These are phyloP conservation scores for Cytospora piceae DNA, from an alignment of 2,329 filamentous ascomycete species.

Conservation along the genomic window DNA sequence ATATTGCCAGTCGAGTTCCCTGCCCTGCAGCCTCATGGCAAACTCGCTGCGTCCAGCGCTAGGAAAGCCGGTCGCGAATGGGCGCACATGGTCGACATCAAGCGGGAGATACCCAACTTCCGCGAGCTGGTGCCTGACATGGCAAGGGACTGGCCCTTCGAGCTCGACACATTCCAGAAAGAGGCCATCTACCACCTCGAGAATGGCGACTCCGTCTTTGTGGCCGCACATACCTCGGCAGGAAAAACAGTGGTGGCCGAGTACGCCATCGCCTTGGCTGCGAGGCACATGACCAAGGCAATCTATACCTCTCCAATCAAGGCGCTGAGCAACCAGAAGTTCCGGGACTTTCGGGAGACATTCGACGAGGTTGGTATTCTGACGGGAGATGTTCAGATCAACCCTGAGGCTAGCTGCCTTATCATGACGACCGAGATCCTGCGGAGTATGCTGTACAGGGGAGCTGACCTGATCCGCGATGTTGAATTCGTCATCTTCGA, in stretches of 20 bases:
- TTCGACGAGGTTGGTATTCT: conserved; percentile 97
- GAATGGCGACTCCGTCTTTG: conserved; percentile 95
- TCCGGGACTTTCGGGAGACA: conserved; percentile 85
- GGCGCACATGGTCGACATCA: conserved; percentile 98
- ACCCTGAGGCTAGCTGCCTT: conserved; percentile 93
- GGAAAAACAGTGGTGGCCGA: conserved; percentile 98
- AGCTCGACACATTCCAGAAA: conserved; percentile 97
- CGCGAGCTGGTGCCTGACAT: conserved; percentile 91
- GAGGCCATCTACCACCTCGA: conserved; percentile 98
- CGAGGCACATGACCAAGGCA: conserved; percentile 99
- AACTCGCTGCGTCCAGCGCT: conserved; percentile 70
- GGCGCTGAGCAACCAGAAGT: conserved; percentile 97
- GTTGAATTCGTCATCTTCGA: conserved; percentile 99
- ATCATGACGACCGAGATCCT: conserved; percentile 99
- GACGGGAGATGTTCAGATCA: conserved; percentile 97
- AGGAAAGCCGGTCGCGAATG: conserved; percentile 83
- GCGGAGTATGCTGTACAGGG: conserved; percentile 95
- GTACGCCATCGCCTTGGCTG: conserved; percentile 93
- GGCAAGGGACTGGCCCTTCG: conserved; percentile 95
- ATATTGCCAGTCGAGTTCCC: conserved; percentile 92
- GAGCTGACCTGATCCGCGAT: conserved; percentile 92
- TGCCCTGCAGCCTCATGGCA: conserved; percentile 81
- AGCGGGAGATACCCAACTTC: conserved; percentile 92
- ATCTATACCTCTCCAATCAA: conserved; percentile 99
- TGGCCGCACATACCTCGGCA: conserved; percentile 95